Conservation (phyloP, 768 basidiomycete species). For the Lactarius indigo region DNA sequence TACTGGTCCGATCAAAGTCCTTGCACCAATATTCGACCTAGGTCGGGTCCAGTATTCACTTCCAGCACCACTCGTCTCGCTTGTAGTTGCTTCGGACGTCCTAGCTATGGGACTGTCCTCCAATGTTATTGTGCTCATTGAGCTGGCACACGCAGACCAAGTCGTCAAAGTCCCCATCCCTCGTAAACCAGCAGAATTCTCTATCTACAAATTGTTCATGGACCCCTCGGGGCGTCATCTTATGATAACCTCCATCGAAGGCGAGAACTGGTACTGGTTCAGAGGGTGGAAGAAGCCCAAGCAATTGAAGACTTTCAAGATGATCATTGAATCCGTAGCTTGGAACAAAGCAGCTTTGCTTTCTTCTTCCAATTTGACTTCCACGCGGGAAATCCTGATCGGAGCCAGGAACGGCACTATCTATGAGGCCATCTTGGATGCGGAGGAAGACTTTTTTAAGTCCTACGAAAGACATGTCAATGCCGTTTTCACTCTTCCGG, state of each 20-base stretch:
- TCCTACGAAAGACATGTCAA: constrained; percentile 79
- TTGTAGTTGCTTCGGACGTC: constrained; percentile 83
- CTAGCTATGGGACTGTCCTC: constrained; percentile 80
- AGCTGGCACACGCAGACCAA: constrained; percentile 83
- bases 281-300: constrained; percentile 78
- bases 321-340: constrained; percentile 85
- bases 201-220: constrained; percentile 79
- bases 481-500: constrained; percentile 70
- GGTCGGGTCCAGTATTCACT: constrained; percentile 86
- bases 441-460: constrained; percentile 90
- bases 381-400: constrained; percentile 81
- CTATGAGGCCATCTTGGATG: constrained; percentile 86
- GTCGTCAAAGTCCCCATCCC: constrained; percentile 77
- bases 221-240: constrained; percentile 94
- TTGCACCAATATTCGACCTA: constrained; percentile 74
- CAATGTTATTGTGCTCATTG: constrained; percentile 81
- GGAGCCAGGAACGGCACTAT: constrained; percentile 83
- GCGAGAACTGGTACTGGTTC: constrained; percentile 93
- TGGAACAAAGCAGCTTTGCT: constrained; percentile 79
- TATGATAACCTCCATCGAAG: constrained; percentile 77
- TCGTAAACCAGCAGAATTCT: constrained; percentile 70
- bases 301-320: constrained; percentile 74
- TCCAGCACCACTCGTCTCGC: constrained; percentile 76
- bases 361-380: constrained; percentile 62
- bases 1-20: constrained; percentile 34